phyloP scores from a whole-genome alignment of 257 asterid genomes.

The Solanum virginianum region DNA sequence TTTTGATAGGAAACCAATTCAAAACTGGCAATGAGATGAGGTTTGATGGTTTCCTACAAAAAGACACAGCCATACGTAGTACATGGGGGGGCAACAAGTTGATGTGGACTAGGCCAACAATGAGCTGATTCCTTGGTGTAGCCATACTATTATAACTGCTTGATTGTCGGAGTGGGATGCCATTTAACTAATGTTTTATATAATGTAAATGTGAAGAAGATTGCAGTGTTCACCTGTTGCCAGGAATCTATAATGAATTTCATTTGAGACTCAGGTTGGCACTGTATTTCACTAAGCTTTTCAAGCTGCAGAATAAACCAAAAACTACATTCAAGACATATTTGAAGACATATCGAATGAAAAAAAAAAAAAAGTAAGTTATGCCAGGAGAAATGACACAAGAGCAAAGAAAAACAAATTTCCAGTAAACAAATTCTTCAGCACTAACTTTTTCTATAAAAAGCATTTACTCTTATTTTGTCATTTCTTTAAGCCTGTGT shows the following conservation, averaged over 20 bases:
- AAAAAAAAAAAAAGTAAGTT: neutral
- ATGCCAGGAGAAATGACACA: neutral
- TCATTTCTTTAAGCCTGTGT: neutral
- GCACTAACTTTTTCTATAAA: neutral
- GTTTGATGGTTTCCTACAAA: neutral
- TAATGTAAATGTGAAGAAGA: neutral
- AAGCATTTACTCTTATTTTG: neutral
- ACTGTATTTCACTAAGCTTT: slow-evolving; percentile 79
- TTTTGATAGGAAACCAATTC: neutral
- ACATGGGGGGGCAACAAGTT: neutral
- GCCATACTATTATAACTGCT: neutral
- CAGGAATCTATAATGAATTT: slow-evolving; percentile 87
- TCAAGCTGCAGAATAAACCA: slow-evolving; percentile 51
- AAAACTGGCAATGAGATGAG: neutral
- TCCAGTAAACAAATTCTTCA: neutral
- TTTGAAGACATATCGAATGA: neutral
- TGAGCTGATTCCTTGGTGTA: neutral
- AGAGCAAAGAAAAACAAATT: neutral
- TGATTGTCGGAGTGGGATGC: neutral
- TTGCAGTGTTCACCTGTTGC: slow-evolving; percentile 67
- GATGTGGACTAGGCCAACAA: neutral
- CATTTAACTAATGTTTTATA: neutral
- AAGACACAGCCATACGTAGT: neutral
- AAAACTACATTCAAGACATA: neutral
- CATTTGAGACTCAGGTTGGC: slow-evolving; percentile 81